These are phyloP conservation scores for Trametes cinnabarina DNA, from an alignment of 768 basidiomycete species.

Conservation along the genomic window DNA sequence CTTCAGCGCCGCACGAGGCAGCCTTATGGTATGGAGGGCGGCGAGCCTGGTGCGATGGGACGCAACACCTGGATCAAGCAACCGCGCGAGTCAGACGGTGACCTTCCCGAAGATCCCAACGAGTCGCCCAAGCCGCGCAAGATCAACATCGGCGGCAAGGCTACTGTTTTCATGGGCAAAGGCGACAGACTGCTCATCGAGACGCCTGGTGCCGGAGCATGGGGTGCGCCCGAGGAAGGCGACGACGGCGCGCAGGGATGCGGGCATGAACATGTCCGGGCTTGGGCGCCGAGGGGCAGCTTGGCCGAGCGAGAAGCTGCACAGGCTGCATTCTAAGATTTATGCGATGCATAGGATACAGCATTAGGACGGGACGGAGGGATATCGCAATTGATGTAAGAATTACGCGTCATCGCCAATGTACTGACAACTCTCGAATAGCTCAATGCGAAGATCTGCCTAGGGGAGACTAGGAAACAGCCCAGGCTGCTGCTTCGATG, in stretches of 20 bases:
- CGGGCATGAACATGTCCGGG: slow-evolving; percentile 35
- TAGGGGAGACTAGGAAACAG: too few species aligned
- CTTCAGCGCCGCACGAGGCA: slow-evolving; percentile 74
- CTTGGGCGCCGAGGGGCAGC: slow-evolving; percentile 74
- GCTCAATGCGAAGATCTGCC: too few species aligned
- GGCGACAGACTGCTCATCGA: slow-evolving; percentile 79
- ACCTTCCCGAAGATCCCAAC: slow-evolving; percentile 41
- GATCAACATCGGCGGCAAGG: slow-evolving; percentile 90
- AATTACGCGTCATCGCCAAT: not conserved
- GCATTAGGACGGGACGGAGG: not conserved
- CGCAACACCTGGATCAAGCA: slow-evolving; percentile 87
- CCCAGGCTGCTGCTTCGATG: too few species aligned
- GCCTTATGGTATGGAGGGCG: slow-evolving; percentile 86
- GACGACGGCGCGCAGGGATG: slow-evolving; percentile 26
- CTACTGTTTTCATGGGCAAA: slow-evolving; percentile 83
- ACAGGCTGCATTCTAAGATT: slow-evolving; percentile 55
- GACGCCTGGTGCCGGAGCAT: slow-evolving; percentile 90
- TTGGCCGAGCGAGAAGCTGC: slow-evolving; percentile 44
- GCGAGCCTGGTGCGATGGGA: slow-evolving; percentile 66
- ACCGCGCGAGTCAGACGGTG: slow-evolving; percentile 63
- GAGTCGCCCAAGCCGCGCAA: slow-evolving; percentile 40
- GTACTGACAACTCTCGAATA: slow-evolving; percentile 7
- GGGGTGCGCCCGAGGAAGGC: slow-evolving; percentile 46
- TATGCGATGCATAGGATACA: not conserved
- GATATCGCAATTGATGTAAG: not conserved